Percentiles rank a stretch among this genome's conserved stretches.
Conservation (phyloP, 2,329 filamentous ascomycete species). For the Fusarium guadeloupense region DNA sequence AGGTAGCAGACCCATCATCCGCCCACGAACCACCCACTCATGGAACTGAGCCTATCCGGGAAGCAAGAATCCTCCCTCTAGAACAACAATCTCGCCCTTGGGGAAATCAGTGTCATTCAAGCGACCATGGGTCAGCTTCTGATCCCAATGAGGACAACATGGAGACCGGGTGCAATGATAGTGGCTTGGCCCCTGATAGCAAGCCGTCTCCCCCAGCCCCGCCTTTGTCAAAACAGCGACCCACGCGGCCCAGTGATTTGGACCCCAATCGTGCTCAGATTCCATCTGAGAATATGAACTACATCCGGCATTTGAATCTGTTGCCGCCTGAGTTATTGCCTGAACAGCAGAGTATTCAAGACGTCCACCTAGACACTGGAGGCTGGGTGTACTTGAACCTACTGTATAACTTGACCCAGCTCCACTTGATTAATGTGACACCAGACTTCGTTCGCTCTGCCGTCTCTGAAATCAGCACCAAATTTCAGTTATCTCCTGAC, state of each 20-base stretch:
- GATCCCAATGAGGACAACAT: slow-evolving; percentile 58
- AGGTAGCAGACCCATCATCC: slow-evolving; percentile 17
- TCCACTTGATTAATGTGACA: slow-evolving; percentile 86
- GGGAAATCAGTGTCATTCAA: slow-evolving; percentile 52
- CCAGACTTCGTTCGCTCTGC: slow-evolving; percentile 79
- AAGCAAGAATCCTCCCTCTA: slow-evolving; percentile 57
- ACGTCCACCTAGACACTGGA: slow-evolving; percentile 69
- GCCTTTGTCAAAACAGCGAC: slow-evolving; percentile 72
- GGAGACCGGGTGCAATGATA: slow-evolving; percentile 52
- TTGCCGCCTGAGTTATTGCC: slow-evolving; percentile 64
- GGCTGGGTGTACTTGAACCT: slow-evolving; percentile 87
- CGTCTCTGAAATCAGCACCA: slow-evolving; percentile 73
- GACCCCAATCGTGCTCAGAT: slow-evolving; percentile 79
- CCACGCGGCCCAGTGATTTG: slow-evolving; percentile 78
- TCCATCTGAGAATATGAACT: slow-evolving; percentile 79
- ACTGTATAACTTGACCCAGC: slow-evolving; percentile 80
- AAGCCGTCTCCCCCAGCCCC: slow-evolving; percentile 53
- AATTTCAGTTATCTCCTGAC: slow-evolving; percentile 79
- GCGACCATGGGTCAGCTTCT: slow-evolving; percentile 55
- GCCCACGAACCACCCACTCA: slow-evolving; percentile 49
- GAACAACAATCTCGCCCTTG: slow-evolving; percentile 40
- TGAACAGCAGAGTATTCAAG: slow-evolving; percentile 50
- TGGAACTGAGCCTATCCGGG: slow-evolving; percentile 50
- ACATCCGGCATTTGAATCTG: slow-evolving; percentile 79
- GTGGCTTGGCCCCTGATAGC: slow-evolving; percentile 42